Conservation (phyloP, 2,329 filamentous ascomycete species). For the Claviceps sp. region DNA sequence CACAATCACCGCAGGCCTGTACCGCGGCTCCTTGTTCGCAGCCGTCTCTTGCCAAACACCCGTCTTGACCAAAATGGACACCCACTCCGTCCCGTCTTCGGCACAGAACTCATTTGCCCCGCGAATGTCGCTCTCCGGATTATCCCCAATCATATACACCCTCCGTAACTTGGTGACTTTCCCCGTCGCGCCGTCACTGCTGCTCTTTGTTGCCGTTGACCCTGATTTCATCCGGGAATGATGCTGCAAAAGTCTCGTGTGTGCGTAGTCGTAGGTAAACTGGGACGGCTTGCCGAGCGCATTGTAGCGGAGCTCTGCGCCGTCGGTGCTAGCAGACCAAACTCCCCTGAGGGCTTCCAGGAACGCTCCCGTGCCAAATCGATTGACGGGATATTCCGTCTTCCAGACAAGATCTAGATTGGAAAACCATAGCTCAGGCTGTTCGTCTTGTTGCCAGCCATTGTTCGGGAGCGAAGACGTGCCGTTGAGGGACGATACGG, state of each 20-base stretch:
- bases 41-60: slow-evolving; percentile 51
- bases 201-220: slow-evolving; percentile 7
- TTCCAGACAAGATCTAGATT: slow-evolving; percentile 90
- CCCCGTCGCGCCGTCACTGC: slow-evolving; percentile 8
- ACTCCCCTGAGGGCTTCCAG: slow-evolving; percentile 67
- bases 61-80: slow-evolving; percentile 63
- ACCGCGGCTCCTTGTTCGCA: slow-evolving; percentile 35
- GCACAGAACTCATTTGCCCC: slow-evolving; percentile 70
- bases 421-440: slow-evolving; percentile 73
- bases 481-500: slow-evolving; percentile 61
- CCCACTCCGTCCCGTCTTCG: slow-evolving; percentile 57
- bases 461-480: slow-evolving; percentile 48
- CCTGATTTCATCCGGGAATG: slow-evolving; percentile 14
- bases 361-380: slow-evolving; percentile 87
- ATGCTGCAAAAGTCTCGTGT: slow-evolving; percentile 52
- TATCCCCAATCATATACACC: slow-evolving; percentile 93
- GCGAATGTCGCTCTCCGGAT: slow-evolving; percentile 77
- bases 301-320: slow-evolving; percentile 44
- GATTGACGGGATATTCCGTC: slow-evolving; percentile 68
- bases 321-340: slow-evolving; percentile 59
- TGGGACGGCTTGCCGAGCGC: slow-evolving; percentile 74
- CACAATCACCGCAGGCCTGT: slow-evolving; percentile 51
- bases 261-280: slow-evolving; percentile 68
- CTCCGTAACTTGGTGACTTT: slow-evolving; percentile 50
- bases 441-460: slow-evolving; percentile 72